phyloP scores from a whole-genome alignment of 352 stramenopile genomes.

The Phytophthora pistaciae region DNA sequence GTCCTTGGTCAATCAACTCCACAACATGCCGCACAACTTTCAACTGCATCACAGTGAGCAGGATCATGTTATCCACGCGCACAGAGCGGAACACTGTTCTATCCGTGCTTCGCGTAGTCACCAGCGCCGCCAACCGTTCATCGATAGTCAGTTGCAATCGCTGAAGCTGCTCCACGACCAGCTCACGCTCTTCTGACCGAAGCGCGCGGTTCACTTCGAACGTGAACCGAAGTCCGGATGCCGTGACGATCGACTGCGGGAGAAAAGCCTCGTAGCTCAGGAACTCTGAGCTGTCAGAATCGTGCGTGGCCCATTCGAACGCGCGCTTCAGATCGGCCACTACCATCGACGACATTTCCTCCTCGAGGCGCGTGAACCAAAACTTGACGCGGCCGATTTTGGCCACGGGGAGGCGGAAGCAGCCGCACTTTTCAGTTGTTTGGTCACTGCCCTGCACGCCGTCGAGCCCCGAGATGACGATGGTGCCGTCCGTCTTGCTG shows the following conservation, averaged over 20 bases:
- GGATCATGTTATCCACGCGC: conserved; percentile 43
- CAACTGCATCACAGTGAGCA: conserved; percentile 35
- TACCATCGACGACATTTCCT: conserved; percentile 65
- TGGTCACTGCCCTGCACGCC: conserved; percentile 4
- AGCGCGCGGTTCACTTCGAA: conserved; percentile 40
- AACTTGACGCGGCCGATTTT: conserved; percentile 78
- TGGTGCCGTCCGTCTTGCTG: conserved; percentile 26
- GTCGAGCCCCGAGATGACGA: conserved; percentile 34
- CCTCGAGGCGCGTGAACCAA: conserved; percentile 69
- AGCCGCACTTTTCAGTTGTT: conserved; percentile 1
- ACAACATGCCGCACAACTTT: conserved; percentile 22
- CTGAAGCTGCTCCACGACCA: not conserved
- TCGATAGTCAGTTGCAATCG: conserved; percentile 1
- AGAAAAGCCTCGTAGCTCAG: conserved; percentile 22
- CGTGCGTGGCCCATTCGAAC: conserved; percentile 29
- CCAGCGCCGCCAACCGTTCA: conserved; percentile 1
- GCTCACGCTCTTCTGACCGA: not conserved
- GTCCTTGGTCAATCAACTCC: conserved; percentile 15
- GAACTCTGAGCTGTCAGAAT: not conserved
- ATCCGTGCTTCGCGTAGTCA: conserved; percentile 2
- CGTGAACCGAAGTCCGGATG: conserved; percentile 39
- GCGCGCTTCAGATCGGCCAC: conserved; percentile 42
- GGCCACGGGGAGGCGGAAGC: conserved; percentile 50
- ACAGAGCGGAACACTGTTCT: conserved; percentile 8
- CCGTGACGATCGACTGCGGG: conserved; percentile 41